A percentile compares a stretch with the other conserved stretches of the same genome.
Conservation (phyloP, 2,329 filamentous ascomycete species). For the Pyricularia sp. region DNA sequence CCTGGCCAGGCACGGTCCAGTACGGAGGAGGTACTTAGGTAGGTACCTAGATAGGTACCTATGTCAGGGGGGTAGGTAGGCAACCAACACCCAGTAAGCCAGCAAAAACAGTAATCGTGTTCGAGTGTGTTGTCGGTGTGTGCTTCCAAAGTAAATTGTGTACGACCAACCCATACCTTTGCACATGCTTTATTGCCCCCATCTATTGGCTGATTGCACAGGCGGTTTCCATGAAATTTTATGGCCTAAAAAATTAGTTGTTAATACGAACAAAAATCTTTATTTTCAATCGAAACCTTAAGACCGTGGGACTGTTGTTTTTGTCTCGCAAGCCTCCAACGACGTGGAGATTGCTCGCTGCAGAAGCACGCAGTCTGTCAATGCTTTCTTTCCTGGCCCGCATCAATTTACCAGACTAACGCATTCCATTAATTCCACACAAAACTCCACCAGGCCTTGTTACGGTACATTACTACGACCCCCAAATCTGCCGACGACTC, state of each 20-base stretch:
- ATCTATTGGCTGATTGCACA: neutral
- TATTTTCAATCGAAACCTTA: neutral
- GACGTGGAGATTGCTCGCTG: neutral
- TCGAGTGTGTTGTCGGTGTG: neutral
- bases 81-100: neutral
- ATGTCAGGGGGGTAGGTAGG: too few species aligned
- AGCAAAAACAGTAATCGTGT: neutral
- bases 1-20: neutral
- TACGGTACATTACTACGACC: neutral
- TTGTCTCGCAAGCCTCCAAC: neutral
- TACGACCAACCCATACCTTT: neutral
- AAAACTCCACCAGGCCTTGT: neutral
- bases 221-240: neutral
- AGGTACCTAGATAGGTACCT: too few species aligned
- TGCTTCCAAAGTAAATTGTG: neutral
- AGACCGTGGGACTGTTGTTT: neutral
- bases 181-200: neutral
- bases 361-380: neutral
- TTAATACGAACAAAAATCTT: neutral
- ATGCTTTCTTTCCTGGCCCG: neutral
- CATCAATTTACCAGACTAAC: neutral
- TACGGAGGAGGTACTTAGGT: neutral
- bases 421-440: neutral
- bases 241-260: neutral
- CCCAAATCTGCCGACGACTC: neutral